Evolutionary conservation across 768 basidiomycete genomes (phyloP), one percentile per base, ranked within the genome.

Genomic region (Agrocybe chaxingu): DNA sequence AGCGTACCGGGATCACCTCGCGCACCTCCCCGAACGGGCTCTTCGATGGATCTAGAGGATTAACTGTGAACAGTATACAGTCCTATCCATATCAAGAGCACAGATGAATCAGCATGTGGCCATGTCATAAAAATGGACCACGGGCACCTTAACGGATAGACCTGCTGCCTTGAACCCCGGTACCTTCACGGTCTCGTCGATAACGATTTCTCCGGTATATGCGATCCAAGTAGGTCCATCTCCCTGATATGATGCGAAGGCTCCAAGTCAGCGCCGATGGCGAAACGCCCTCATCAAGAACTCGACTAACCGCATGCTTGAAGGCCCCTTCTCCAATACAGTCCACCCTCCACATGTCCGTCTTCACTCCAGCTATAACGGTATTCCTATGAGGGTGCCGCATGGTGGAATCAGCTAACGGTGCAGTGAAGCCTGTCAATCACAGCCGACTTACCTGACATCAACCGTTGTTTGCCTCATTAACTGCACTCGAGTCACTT

Each of bases 401-500:
- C 32, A 19, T 29, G 18, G 24, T 10, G 18, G 19, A 8, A 7
- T 45, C 47, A 40, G 44, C 39, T 7, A 30, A n/a, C 36, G 40
- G 29, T 10, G 33, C 29, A 40, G 29, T 36, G 19, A 37, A 49
- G 16, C 53, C 5, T 29, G 29, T 29, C 9, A 31, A 9, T 7
- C 11, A 48, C 16, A 16, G 16, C 16, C 16, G 16, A 16, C 68
- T 31, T 53, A 77, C 78, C 77, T 77, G 24, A 84, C 82, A 61
- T 89, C 86, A 7, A 88, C 84, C 6, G 75, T 77, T 3, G 79
- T 76, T 62, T 89, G 88, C 47, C 88, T 74, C 65, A 88, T 71
- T 16, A 89, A 57, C 56, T 84, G 78, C 19, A 89, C 66, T 6
- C 75, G 77, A 4, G 82, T 87, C 13, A 66, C 60, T 48, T 64